Conservation (phyloP, 1,284 basidiomycete genomes). For the Trichosporon inkin region DNA sequence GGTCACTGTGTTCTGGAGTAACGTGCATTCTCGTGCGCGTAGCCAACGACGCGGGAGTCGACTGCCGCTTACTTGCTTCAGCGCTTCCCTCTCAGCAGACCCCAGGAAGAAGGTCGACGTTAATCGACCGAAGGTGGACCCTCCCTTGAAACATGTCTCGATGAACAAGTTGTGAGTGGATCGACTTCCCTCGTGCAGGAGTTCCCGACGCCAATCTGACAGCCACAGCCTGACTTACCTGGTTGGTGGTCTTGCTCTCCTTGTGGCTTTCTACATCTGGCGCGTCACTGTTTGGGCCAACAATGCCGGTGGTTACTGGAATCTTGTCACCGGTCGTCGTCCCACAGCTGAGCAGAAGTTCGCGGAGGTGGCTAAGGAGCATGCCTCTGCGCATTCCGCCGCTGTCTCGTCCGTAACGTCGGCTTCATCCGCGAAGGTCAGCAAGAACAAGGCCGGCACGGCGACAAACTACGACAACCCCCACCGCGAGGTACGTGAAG, state of each 20-base stretch:
- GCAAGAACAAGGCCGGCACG: background rate
- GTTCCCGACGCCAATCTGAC: background rate
- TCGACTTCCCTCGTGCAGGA: background rate
- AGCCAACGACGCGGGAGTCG: too few relatives aligned
- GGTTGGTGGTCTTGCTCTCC: constrained; percentile 32
- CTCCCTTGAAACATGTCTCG: constrained; percentile 44
- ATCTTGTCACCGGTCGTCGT: constrained; percentile 42
- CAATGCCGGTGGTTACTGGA: constrained; percentile 49
- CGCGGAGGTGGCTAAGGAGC: background rate
- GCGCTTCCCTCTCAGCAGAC: constrained; percentile 40
- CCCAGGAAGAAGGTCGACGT: constrained; percentile 37
- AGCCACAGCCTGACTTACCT: constrained; percentile 45
- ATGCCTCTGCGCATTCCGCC: background rate
- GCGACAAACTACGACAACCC: background rate
- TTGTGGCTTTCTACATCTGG: constrained; percentile 48
- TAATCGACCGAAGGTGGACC: constrained; percentile 45
- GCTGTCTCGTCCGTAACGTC: background rate
- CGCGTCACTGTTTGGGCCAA: constrained; percentile 46
- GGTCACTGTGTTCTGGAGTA: too few relatives aligned
- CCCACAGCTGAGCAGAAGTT: constrained; percentile 3
- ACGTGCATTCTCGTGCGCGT: too few relatives aligned
- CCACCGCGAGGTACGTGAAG: background rate
- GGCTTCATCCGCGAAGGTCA: background rate
- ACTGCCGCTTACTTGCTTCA: constrained; percentile 18
- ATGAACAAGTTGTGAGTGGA: constrained; percentile 47